Evolutionary conservation across 352 stramenopile genomes (phyloP), one percentile per base, ranked within the genome.

Genomic region (Pythium coloratum): DNA sequence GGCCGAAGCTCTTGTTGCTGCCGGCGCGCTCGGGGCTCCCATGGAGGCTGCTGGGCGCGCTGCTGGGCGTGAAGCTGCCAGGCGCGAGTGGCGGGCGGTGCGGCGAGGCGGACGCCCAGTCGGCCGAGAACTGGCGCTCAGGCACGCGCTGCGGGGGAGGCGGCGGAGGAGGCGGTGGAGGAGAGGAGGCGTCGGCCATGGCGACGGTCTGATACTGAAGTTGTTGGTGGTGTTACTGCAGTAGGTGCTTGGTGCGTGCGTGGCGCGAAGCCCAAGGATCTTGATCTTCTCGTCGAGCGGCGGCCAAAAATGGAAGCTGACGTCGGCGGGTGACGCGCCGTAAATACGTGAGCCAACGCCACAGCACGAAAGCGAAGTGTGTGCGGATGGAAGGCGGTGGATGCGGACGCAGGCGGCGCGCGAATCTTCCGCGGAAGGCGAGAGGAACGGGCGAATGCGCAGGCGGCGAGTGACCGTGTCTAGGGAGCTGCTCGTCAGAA

Each of bases 41-140:
- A n/a, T 66, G 62, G n/a, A 68, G 56, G 33, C 67, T 74, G 36
- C 67, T 28, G 40, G 67, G 67, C 34, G 67, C 67, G 61, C 57
- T 62, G 24, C 58, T 55, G 32, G 57, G 56, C 32, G 64, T 61
- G 56, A 20, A 24, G 33, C 24, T 55, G 28, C 26, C 49, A 20
- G 55, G 60, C 49, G 60, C 56, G 32, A 67, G 67, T 32, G 60
- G 50, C 60, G 67, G 61, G 8, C 58, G 50, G 16, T 60, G 33
- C 56, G 28, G 42, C 20, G 58, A 53, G 2, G 36, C 36, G 8
- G 36, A 18, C n/a, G 38, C 53, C 55, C 55, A 60, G 36, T 72
- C 66, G 24, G 59, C 59, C 44, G 66, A 72, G 6, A 59, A 57
- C 42, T 64, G 66, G 30, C 66, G 66, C 32, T 67, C 59, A 14